Evolutionary conservation across 1,139 yeast genomes (phyloP).

Genomic region (Scheffersomyces insectosa): DNA sequence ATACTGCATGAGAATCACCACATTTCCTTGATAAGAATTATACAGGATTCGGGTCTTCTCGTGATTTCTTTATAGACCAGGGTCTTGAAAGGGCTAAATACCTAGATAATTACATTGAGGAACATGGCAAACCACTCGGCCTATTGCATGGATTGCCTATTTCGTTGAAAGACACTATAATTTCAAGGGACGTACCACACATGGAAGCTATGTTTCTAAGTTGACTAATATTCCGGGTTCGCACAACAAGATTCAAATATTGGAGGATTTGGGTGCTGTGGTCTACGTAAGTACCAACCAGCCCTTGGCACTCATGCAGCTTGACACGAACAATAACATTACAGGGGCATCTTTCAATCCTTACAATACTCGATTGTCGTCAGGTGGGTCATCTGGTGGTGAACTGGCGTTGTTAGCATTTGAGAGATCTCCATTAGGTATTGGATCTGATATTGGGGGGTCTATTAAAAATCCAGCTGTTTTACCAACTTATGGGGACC

Average conservation of each 20-base stretch:
- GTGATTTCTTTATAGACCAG: no score
- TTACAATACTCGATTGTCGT: slow-evolving; percentile 13
- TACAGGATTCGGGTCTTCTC: no score
- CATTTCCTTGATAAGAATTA: no score
- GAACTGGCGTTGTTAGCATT: slow-evolving; percentile 14
- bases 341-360: slow-evolving; percentile 20
- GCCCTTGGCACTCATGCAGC: slow-evolving; percentile 18
- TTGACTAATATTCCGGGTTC: slow-evolving; percentile 7
- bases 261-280: slow-evolving; percentile 17
- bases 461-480: slow-evolving; percentile 33
- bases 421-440: slow-evolving; percentile 23
- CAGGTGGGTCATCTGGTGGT: slow-evolving; percentile 18
- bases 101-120: no score
- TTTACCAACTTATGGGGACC: no score
- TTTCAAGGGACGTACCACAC: slow-evolving; percentile 14
- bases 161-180: slow-evolving; percentile 9
- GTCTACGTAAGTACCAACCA: slow-evolving; percentile 16
- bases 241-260: slow-evolving; percentile 9
- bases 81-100: no score
- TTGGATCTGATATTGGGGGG: slow-evolving; percentile 40
- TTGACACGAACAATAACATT: slow-evolving; percentile 15
- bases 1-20: no score
- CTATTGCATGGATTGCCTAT: no score
- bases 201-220: slow-evolving; percentile 14
- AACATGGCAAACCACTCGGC: no score